phyloP scores from a whole-genome alignment of 148 eudicot genomes.

The Rhododendron molle region DNA sequence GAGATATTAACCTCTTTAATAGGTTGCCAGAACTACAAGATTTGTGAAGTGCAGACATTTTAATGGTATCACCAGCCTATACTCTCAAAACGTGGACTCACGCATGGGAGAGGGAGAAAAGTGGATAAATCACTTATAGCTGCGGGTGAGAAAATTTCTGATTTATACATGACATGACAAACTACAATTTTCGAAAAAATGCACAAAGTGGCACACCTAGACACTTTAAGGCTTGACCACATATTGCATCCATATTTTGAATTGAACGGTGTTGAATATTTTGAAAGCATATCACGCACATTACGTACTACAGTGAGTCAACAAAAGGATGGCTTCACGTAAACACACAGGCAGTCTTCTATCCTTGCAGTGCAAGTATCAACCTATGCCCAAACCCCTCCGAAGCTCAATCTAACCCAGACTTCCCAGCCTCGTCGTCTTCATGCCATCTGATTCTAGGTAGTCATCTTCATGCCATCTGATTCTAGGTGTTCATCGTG shows the following conservation, averaged over 20 bases:
- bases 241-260: not conserved
- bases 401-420: not conserved
- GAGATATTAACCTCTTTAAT: too few relatives aligned
- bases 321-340: not conserved
- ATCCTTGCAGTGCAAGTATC: not conserved
- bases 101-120: not conserved
- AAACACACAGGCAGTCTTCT: not conserved
- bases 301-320: not conserved
- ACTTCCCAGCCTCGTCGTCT: not conserved
- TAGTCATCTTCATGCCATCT: not conserved
- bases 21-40: too few relatives aligned
- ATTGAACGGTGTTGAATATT: too few relatives aligned
- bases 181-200: not conserved
- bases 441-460: too few relatives aligned
- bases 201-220: not conserved
- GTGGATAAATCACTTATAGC: not conserved
- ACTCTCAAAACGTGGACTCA: not conserved
- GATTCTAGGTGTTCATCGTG: not conserved
- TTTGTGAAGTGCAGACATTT: too few relatives aligned
- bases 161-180: not conserved
- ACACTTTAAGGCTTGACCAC: not conserved
- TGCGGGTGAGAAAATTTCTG: not conserved
- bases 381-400: not conserved
- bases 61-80: not conserved
- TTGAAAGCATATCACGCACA: not conserved